A percentile compares a stretch with the other conserved stretches of the same genome.
Evolutionary conservation across 2,329 filamentous ascomycete genomes (phyloP).

Genomic region (Cladosporium austrohemisphaericum): DNA sequence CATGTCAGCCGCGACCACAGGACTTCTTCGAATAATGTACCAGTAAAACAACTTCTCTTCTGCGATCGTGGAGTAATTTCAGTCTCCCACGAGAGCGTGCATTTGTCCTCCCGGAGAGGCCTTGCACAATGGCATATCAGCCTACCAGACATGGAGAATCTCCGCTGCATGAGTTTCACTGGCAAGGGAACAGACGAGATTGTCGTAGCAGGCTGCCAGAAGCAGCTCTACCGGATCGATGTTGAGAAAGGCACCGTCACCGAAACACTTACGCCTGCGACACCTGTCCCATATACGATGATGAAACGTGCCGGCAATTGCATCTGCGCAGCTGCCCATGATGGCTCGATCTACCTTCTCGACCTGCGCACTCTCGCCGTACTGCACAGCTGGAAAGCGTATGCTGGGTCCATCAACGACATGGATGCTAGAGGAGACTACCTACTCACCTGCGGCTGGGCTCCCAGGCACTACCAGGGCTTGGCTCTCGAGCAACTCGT

Average conservation of each 20-base stretch:
- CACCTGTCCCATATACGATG: slow-evolving; percentile 67
- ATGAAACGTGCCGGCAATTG: slow-evolving; percentile 85
- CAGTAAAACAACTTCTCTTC: slow-evolving; percentile 83
- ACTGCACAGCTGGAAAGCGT: slow-evolving; percentile 84
- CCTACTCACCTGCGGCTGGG: slow-evolving; percentile 91
- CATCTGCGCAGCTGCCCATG: slow-evolving; percentile 85
- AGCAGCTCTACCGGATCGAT: slow-evolving; percentile 74
- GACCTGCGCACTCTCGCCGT: slow-evolving; percentile 74
- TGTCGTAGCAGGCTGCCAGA: slow-evolving; percentile 81
- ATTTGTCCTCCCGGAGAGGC: slow-evolving; percentile 82
- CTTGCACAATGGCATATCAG: slow-evolving; percentile 83
- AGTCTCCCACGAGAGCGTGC: slow-evolving; percentile 77
- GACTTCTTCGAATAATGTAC: slow-evolving; percentile 55
- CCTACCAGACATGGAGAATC: slow-evolving; percentile 74
- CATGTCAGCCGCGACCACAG: slow-evolving; percentile 52
- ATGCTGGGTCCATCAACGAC: slow-evolving; percentile 84
- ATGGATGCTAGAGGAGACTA: slow-evolving; percentile 97
- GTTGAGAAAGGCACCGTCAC: slow-evolving; percentile 52
- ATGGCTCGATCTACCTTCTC: slow-evolving; percentile 78
- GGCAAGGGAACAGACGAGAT: slow-evolving; percentile 80
- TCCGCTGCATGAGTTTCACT: slow-evolving; percentile 94
- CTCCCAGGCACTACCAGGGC: slow-evolving; percentile 71
- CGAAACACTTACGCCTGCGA: slow-evolving; percentile 35
- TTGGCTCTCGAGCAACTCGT: slow-evolving; percentile 89
- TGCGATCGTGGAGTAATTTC: slow-evolving; percentile 87